Base-by-base conservation (phyloP, 257 asterid species). In the Knoxia roxburghii region DNA sequence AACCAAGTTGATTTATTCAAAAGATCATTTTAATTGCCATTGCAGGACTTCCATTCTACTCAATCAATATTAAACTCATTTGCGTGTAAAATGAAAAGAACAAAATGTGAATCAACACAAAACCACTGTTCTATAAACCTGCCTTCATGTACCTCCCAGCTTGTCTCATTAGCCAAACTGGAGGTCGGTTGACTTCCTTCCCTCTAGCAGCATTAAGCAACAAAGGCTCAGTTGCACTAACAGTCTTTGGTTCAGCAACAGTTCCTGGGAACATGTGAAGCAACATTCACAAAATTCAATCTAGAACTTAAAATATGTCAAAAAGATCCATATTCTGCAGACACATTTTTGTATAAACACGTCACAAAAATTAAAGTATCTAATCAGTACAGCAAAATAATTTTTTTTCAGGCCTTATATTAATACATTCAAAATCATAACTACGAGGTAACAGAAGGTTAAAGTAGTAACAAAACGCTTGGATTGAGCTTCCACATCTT, bases 61-160 rank as follows among this genome's bases (percentile, higher is more conserved):
- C 17, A 23, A 41, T 17, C 55, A 4, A 24, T 48, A 63, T 23
- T 24, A 46, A 45, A 18, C 43, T 24, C 55, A 56, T 48, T 69
- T 20, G 9, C 14, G 41, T 43, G 57, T 4, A 29, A 20, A 17
- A 41, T 12, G 41, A 26, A 55, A 15, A 68, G 26, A 68, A n/a
- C 12, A 62, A 61, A 14, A 5, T 2, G 43, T 7, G 46, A 29
- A 65, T 17, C 35, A 9, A 14, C 43, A 58, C 26, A 33, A 4
- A 21, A 32, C 32, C 8, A 43, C 30, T 48, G 58, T 33, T 49
- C 54, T 65, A 80, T 78, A 83, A 87, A 86, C 96, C 91, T 94
- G 95, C 97, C 99, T 94, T 90, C 99, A 94, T 94, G 80, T 94
- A 94, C 88, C 99, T 90, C 91, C 97, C 99, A 53, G 99, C 99